Conservation (phyloP, 1,139 yeast species). For the Pichia sp. region DNA sequence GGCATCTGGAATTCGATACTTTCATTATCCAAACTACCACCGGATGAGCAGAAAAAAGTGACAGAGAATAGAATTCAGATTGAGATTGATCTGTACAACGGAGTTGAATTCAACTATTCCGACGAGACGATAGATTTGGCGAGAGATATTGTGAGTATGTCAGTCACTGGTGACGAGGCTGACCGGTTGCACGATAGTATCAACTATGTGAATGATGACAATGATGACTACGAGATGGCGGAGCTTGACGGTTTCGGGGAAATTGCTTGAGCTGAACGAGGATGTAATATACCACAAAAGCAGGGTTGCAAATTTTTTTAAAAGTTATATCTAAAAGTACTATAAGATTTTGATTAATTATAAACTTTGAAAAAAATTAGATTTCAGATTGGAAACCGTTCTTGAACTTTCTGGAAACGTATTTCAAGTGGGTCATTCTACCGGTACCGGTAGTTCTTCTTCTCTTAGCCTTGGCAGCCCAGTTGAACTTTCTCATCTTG, state of each 20-base stretch:
- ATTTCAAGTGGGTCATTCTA: slow-evolving; percentile 97
- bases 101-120: slow-evolving; percentile 60
- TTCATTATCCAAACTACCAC: slow-evolving; percentile 2
- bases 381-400: slow-evolving; percentile 81
- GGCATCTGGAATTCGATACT: slow-evolving; percentile 16
- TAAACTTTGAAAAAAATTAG: slow-evolving; percentile 8
- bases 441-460: slow-evolving; percentile 99
- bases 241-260: neutral
- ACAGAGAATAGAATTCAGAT: slow-evolving; percentile 33
- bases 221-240: slow-evolving; percentile 14
- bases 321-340: slow-evolving; percentile 10
- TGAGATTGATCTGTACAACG: slow-evolving; percentile 41
- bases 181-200: slow-evolving; percentile 68
- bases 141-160: slow-evolving; percentile 63
- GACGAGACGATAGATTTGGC: slow-evolving; percentile 65
- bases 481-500: slow-evolving; percentile 97
- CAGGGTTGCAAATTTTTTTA: slow-evolving; percentile 2
- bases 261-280: neutral
- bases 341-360: slow-evolving; percentile 8
- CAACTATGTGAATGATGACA: slow-evolving; percentile 39
- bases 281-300: neutral
- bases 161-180: slow-evolving; percentile 74
- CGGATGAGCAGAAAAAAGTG: slow-evolving; percentile 8
- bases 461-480: slow-evolving; percentile 99
- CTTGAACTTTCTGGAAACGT: slow-evolving; percentile 96